Conservation (phyloP, 306 rosid genomes). For the Quercus berberidifolia region DNA sequence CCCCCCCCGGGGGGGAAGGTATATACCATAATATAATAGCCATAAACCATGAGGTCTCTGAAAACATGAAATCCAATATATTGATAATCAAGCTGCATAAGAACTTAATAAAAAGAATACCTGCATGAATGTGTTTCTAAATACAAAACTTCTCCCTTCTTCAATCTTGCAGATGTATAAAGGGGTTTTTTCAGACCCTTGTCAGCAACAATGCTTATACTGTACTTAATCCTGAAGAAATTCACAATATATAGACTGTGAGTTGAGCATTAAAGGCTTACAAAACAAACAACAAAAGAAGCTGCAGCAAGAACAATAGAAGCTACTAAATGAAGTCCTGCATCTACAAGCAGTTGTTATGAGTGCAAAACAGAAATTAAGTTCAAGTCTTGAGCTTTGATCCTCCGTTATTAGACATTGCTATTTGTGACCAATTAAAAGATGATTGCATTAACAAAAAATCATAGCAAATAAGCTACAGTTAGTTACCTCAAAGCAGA, state of each 20-base stretch:
- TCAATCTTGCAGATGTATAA: conserved; percentile 88
- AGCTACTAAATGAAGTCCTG: neutral
- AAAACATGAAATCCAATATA: neutral
- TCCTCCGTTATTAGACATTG: too few relatives aligned
- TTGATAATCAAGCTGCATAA: conserved; percentile 15
- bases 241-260: conserved; percentile 12
- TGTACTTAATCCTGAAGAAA: conserved; percentile 79
- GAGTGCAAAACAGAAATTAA: too few relatives aligned
- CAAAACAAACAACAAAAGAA: neutral
- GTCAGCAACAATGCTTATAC: conserved; percentile 97
- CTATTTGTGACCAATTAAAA: too few relatives aligned
- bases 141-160: conserved; percentile 95
- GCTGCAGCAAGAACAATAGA: conserved; percentile 1
- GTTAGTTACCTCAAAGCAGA: neutral
- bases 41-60: neutral
- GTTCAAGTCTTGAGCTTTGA: too few relatives aligned
- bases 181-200: conserved; percentile 89
- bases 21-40: neutral
- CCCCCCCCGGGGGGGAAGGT: neutral
- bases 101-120: conserved; percentile 37
- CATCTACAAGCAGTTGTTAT: neutral
- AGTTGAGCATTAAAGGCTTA: neutral
- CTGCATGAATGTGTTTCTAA: conserved; percentile 85
- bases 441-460: too few relatives aligned
- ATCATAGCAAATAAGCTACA: neutral